Base-by-base conservation (phyloP, 2,329 filamentous ascomycete species). In the Hypocreales sp. region DNA sequence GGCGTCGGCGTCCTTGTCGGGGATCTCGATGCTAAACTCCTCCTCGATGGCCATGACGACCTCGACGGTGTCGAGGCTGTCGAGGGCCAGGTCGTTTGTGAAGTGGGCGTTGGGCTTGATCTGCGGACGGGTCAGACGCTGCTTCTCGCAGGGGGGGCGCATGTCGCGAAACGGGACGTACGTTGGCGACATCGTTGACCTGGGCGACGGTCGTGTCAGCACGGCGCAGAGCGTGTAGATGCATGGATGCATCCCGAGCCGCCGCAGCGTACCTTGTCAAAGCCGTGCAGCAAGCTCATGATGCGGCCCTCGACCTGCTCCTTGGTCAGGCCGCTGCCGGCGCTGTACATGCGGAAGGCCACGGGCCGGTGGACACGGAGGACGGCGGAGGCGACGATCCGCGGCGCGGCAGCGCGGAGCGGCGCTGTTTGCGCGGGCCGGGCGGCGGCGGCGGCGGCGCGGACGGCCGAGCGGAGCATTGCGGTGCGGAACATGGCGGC, bases 1-100 rank as follows among this genome's bases (percentile, higher is more conserved):
- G 40, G 69, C 67, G 57, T 94, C 86, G 41, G 86, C 86, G 51
- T 93, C 83, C 72, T 93, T 93, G 64, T 94, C 86, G 44, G 86
- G 86, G 48, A 94, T 94, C 71, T 94, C 86, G 55, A 94, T 90
- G 78, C 83, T 72, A 51, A 75, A 73, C 48, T 75, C 65, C 61
- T 98, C 90, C 72, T 98, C 90, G 60, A 98, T 95, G 41, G 90
- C 90, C 90, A 98, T 98, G 46, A 98, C 90, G 41, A 98, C 90
- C 69, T 98, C 90, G 38, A 98, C 90, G 38, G 90, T 94, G 58
- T 98, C 90, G 57, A 98, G 72, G 61, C 80, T 92, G 66, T 98
- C 90, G 47, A 98, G 67, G 40, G 86, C 90, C 38, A 98, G 79
- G 61, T 98, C 87, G 57, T 94, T 95, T 52, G 83, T 71, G 62